Evolutionary conservation across 768 basidiomycete species (phyloP).

Genomic region (Lentinula detonsa): DNA sequence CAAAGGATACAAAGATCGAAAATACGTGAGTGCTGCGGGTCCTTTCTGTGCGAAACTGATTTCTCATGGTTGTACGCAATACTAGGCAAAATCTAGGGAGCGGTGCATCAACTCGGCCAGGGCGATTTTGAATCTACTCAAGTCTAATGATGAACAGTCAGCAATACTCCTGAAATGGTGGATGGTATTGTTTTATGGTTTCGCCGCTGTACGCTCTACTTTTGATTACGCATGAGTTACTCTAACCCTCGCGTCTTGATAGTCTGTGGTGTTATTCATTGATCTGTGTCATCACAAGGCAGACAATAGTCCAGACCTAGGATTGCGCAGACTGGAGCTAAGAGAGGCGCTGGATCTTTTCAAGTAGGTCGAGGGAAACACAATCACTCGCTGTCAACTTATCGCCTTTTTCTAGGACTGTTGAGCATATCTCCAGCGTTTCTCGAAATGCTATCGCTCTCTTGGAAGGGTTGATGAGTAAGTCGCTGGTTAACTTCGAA

Average conservation of each 20-base stretch:
- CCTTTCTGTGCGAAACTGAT: not conserved
- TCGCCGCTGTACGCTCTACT: slow-evolving; percentile 15
- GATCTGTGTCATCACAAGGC: slow-evolving; percentile 18
- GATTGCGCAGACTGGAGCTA: slow-evolving; percentile 13
- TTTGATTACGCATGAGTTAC: not conserved
- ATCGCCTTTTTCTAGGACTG: not conserved
- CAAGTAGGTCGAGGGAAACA: slow-evolving; percentile 10
- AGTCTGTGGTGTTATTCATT: slow-evolving; percentile 21
- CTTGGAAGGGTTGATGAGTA: slow-evolving; percentile 18
- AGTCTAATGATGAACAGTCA: slow-evolving; percentile 15
- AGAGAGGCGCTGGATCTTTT: slow-evolving; percentile 17
- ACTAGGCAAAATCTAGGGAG: slow-evolving; percentile 16
- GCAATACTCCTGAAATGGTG: slow-evolving; percentile 19
- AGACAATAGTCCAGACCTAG: slow-evolving; percentile 11
- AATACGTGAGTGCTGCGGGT: slow-evolving; percentile 14
- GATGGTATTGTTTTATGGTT: slow-evolving; percentile 18
- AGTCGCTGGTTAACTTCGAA: not conserved
- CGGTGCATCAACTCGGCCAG: slow-evolving; percentile 20
- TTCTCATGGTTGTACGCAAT: not conserved
- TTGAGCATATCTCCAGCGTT: slow-evolving; percentile 13
- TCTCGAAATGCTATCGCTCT: slow-evolving; percentile 18
- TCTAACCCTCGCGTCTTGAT: not conserved
- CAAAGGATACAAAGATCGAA: slow-evolving; percentile 17
- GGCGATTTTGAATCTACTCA: slow-evolving; percentile 16
- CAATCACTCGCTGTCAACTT: not conserved